Conservation (phyloP, 2,329 filamentous ascomycete genomes). For the Fusarium sp. region DNA sequence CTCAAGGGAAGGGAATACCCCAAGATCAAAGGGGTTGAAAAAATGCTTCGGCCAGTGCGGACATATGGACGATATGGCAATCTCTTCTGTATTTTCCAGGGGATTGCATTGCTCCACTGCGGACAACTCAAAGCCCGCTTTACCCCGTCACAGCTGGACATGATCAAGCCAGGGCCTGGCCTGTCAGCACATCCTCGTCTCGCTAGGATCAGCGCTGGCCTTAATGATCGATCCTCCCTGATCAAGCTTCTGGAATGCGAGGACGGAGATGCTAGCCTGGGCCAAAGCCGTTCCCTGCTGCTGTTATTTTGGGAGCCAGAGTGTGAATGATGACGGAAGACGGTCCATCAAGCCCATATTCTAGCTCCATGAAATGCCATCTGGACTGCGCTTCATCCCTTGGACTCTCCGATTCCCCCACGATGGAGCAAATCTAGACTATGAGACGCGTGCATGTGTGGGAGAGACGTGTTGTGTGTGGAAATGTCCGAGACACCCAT, state of each 20-base stretch:
- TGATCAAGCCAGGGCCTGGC: slow-evolving; percentile 2
- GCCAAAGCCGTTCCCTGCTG: slow-evolving; percentile 12
- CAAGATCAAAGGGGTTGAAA: slow-evolving; percentile 8
- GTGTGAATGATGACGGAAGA: slow-evolving; percentile 11
- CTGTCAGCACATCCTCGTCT: slow-evolving; percentile 24
- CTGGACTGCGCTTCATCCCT: neutral
- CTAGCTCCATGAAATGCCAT: slow-evolving; percentile 6
- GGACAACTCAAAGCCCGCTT: slow-evolving; percentile 13
- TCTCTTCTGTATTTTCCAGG: slow-evolving; percentile 27
- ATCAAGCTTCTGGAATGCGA: slow-evolving; percentile 42
- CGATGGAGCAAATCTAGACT: slow-evolving; percentile 10
- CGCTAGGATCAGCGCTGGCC: slow-evolving; percentile 21
- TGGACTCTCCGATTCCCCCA: slow-evolving; percentile 16
- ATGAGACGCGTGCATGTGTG: slow-evolving; percentile 7
- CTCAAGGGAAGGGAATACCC: neutral
- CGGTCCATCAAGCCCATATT: slow-evolving; percentile 1
- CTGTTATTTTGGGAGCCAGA: slow-evolving; percentile 34
- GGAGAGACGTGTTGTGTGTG: slow-evolving; percentile 2
- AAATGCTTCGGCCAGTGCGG: neutral
- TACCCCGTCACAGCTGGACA: slow-evolving; percentile 10
- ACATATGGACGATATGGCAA: slow-evolving; percentile 15
- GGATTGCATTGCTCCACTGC: slow-evolving; percentile 21
- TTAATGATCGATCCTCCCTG: slow-evolving; percentile 31
- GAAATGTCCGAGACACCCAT: slow-evolving; percentile 36
- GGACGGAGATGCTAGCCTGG: slow-evolving; percentile 29